Base-by-base conservation (phyloP, 2,329 filamentous ascomycete genomes). In the Exutisphaerella laricina region DNA sequence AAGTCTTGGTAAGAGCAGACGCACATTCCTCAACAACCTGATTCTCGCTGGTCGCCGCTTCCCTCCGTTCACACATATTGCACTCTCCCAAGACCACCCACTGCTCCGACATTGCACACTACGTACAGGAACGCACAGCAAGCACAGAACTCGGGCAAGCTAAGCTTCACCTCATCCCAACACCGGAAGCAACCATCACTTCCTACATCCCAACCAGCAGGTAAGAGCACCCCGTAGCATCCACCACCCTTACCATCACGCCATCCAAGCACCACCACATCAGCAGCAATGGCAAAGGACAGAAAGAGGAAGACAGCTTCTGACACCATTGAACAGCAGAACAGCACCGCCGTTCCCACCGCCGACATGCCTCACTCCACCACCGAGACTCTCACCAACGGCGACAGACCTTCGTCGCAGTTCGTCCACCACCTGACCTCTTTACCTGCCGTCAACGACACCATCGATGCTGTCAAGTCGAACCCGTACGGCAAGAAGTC, bases 401-500 rank as follows among this genome's bases (percentile, higher is more conserved):
- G 72, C 60, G 69, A 71, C 50, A 65, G 67, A 62, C 55, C 65
- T 49, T 58, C 71, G 57, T 70, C 73, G 57, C 64, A 73, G 48
- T 74, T 73, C 54, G 39, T 61, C 45, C 56, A 49, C 28, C 89
- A 96, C 64, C 75, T 96, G 51, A 75, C 81, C 57, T 83, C 82
- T 54, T 95, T 94, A 69, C 90, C 90, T 29, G 68, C 94, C 54
- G 78, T 96, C 62, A 79, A 79, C 61, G 88, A 94, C 66, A 72
- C 81, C 59, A 79, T 95, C 67, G 71, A 78, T 48, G 81, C 79
- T 61, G 83, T 94, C 77, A 86, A 88, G 69, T 72, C 78, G 61
- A 87, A 90, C 70, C 82, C 86, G 38, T 83, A 86, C 62, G 89
- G 86, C 61, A 82, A 88, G 65, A 88, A 83, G 70, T 89, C 88